Evolutionary conservation across 768 basidiomycete species (phyloP).

Genomic region (Lanmaoa pseudosensibilis): DNA sequence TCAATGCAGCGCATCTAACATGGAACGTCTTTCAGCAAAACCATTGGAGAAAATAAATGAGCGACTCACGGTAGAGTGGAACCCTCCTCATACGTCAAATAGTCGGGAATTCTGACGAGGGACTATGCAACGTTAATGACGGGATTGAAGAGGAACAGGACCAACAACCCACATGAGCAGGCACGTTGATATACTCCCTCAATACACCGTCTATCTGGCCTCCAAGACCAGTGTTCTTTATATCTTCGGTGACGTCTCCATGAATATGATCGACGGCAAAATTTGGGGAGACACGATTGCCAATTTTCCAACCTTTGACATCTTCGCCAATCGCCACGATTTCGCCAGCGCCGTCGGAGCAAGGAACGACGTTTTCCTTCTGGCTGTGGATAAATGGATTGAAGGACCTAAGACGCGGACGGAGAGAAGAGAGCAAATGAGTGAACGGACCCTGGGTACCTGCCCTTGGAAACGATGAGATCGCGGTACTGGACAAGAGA

Average conservation of each 20-base stretch:
- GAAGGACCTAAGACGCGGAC: slow-evolving; percentile 32
- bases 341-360: slow-evolving; percentile 59
- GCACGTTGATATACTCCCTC: slow-evolving; percentile 54
- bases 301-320: slow-evolving; percentile 47
- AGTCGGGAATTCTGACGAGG: slow-evolving; percentile 51
- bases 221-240: slow-evolving; percentile 42
- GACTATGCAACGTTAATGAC: slow-evolving; percentile 31
- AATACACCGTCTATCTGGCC: slow-evolving; percentile 52
- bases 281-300: slow-evolving; percentile 60
- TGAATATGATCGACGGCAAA: slow-evolving; percentile 49
- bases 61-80: slow-evolving; percentile 56
- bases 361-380: slow-evolving; percentile 31
- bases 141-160: not conserved
- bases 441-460: slow-evolving; percentile 37
- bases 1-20: slow-evolving; percentile 55
- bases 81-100: slow-evolving; percentile 63
- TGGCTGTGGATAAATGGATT: slow-evolving; percentile 12
- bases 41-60: too few species aligned
- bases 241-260: slow-evolving; percentile 41
- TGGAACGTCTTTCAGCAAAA: not conserved
- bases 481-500: slow-evolving; percentile 47
- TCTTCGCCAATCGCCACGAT: slow-evolving; percentile 45
- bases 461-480: slow-evolving; percentile 40
- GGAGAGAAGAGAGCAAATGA: slow-evolving; percentile 9
- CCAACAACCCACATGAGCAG: slow-evolving; percentile 37